Base-by-base conservation (phyloP, 352 stramenopile species). In the Thraustotheca clavata region DNA sequence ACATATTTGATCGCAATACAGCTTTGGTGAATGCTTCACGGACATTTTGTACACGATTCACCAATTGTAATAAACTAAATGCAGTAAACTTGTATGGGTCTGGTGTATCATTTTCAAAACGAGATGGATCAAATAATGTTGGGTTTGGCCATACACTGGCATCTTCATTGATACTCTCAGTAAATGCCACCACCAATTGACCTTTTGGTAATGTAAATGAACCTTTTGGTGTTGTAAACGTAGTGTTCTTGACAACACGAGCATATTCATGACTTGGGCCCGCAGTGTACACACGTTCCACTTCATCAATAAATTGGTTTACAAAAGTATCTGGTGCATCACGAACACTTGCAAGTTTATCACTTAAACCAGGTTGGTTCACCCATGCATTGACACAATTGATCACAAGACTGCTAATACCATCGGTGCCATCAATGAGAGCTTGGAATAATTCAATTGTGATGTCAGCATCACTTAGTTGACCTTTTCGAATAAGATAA, bases 241-340 rank as follows among this genome's bases (percentile, higher is more conserved):
- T 18, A 12, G 38, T 36, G 18, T 54, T 24, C 18, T 36, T 40
- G 20, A 41, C 38, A 16, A 41, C 55, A 2, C 55, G 55, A n/a
- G 24, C 55, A 29, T 62, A 62, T 18, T 18, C 22, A 16, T 65
- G 57, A 38, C 33, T 36, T 0, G 57, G n/a, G 4, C 57, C 33
- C 4, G 57, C 57, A 4, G 33, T 20, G 38, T 52, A 65, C 11
- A 38, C n/a, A 1, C 57, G 57, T 32, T 49, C 33, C 5, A 65
- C 57, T 65, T 65, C 57, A 5, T 31, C 9, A 11, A 65, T 4
- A 22, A 38, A 65, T 11, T 18, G 11, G 22, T 65, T 49, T 4
- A 33, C 14, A 31, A 43, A 54, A 20, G 38, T 65, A 65, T 32
- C 40, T 52, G 38, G 9, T 18, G 18, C 38, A 31, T 65, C 57